These are phyloP conservation scores for Scheffersomyces amazonensis DNA, from an alignment of 805 yeast genomes.

Conservation along the genomic window DNA sequence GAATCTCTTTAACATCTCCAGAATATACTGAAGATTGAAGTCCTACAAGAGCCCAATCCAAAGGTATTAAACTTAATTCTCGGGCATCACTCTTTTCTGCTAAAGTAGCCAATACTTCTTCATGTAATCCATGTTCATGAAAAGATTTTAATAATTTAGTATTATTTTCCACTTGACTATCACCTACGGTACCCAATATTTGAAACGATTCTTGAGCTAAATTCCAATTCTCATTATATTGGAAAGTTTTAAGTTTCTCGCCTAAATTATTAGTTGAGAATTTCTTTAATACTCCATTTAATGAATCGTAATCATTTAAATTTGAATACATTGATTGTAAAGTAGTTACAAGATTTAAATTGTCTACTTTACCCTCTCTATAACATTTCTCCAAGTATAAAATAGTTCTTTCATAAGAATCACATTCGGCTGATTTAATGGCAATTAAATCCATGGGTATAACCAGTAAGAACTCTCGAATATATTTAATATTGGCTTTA, in stretches of 20 bases:
- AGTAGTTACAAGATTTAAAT: slow-evolving; percentile 41
- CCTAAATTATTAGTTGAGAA: slow-evolving; percentile 67
- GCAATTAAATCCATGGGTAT: slow-evolving; percentile 76
- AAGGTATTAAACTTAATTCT: slow-evolving; percentile 28
- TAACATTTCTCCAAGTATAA: slow-evolving; percentile 78
- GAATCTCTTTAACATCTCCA: slow-evolving; percentile 50
- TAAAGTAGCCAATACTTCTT: slow-evolving; percentile 56
- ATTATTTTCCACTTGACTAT: slow-evolving; percentile 25
- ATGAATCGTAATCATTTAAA: slow-evolving; percentile 84
- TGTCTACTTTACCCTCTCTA: slow-evolving; percentile 32
- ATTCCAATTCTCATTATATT: slow-evolving; percentile 82
- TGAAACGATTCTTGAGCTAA: slow-evolving; percentile 84
- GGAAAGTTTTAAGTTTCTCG: slow-evolving; percentile 78
- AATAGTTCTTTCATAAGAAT: slow-evolving; percentile 83
- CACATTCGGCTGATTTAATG: slow-evolving; percentile 74
- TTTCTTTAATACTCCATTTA: slow-evolving; percentile 78
- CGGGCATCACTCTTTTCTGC: slow-evolving; percentile 26
- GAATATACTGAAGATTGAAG: slow-evolving; percentile 70
- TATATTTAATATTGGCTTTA: slow-evolving; percentile 28
- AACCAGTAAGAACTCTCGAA: slow-evolving; percentile 46
- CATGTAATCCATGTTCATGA: slow-evolving; percentile 73
- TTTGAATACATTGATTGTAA: slow-evolving; percentile 82
- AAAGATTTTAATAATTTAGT: slow-evolving; percentile 67
- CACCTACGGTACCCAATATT: slow-evolving; percentile 48
- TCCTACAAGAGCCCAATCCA: slow-evolving; percentile 66